Conservation (phyloP, 805 yeast genomes). For the Debaryomyces castellii region DNA sequence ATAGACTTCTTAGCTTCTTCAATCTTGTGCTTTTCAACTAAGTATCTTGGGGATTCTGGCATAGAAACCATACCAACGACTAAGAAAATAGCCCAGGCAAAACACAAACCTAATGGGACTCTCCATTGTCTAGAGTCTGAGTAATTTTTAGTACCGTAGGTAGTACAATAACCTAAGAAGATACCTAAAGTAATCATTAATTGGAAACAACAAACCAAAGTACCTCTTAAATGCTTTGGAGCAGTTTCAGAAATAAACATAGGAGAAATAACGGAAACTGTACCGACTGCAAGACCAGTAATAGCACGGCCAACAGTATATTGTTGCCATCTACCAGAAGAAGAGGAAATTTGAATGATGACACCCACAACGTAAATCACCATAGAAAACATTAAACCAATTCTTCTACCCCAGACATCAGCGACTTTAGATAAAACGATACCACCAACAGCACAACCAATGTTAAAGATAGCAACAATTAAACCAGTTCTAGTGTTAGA, state of each 20-base stretch:
- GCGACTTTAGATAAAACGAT: constrained; percentile 54
- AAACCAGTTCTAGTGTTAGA: constrained; percentile 52
- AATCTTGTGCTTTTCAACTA: constrained; percentile 47
- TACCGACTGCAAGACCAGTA: constrained; percentile 74
- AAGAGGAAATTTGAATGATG: constrained; percentile 57
- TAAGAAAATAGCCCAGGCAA: constrained; percentile 53
- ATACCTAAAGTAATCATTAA: constrained; percentile 70
- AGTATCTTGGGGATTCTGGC: constrained; percentile 72
- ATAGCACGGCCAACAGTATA: constrained; percentile 61
- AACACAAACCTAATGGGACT: constrained; percentile 59
- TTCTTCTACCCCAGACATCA: constrained; percentile 61
- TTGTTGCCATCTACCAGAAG: constrained; percentile 55
- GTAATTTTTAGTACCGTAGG: constrained; percentile 60
- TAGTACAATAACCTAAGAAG: constrained; percentile 66
- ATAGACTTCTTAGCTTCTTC: constrained; percentile 57
- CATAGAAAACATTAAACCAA: constrained; percentile 54
- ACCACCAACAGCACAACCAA: constrained; percentile 77
- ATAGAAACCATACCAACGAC: constrained; percentile 52
- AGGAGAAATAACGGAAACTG: constrained; percentile 67
- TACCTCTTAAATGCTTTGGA: constrained; percentile 71
- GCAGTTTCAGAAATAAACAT: constrained; percentile 67
- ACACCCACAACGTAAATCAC: constrained; percentile 60
- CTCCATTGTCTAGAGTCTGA: constrained; percentile 61
- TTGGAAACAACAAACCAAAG: constrained; percentile 69
- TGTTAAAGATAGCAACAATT: constrained; percentile 57